These are phyloP conservation scores for Magnaporthales sp. DNA, from an alignment of 2,329 filamentous ascomycete genomes.

Conservation along the genomic window DNA sequence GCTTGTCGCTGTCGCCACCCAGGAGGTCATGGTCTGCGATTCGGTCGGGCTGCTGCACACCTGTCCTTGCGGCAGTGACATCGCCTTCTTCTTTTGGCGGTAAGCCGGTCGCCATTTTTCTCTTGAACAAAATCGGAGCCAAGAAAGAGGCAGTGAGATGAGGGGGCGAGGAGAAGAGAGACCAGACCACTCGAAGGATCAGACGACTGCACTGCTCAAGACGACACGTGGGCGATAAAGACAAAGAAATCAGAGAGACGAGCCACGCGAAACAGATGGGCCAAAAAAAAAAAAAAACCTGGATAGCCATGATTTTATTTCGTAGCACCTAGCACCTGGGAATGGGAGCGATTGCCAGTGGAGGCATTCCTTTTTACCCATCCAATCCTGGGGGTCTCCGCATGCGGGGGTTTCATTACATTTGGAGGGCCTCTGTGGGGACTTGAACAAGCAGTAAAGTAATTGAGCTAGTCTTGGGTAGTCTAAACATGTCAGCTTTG, in stretches of 20 bases:
- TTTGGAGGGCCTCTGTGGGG: background rate
- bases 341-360: background rate
- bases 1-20: background rate
- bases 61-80: background rate
- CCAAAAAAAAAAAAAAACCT: background rate
- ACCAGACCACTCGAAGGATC: background rate
- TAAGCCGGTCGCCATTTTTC: background rate
- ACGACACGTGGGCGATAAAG: background rate
- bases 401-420: background rate
- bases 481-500: too few relatives aligned
- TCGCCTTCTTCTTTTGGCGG: background rate
- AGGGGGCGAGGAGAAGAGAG: background rate
- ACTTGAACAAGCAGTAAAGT: too few relatives aligned
- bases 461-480: too few relatives aligned
- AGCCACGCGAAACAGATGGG: background rate
- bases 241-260: background rate
- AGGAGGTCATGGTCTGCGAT: background rate
- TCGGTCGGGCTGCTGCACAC: background rate
- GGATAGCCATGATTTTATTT: background rate
- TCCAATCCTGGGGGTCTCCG: background rate
- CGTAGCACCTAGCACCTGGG: too few relatives aligned
- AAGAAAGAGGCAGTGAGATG: background rate
- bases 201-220: background rate
- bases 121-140: background rate
- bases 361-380: background rate